Percentiles rank a stretch among this genome's conserved stretches.
Conservation (phyloP, 208 protist species). For the Leishmania martiniquensis region DNA sequence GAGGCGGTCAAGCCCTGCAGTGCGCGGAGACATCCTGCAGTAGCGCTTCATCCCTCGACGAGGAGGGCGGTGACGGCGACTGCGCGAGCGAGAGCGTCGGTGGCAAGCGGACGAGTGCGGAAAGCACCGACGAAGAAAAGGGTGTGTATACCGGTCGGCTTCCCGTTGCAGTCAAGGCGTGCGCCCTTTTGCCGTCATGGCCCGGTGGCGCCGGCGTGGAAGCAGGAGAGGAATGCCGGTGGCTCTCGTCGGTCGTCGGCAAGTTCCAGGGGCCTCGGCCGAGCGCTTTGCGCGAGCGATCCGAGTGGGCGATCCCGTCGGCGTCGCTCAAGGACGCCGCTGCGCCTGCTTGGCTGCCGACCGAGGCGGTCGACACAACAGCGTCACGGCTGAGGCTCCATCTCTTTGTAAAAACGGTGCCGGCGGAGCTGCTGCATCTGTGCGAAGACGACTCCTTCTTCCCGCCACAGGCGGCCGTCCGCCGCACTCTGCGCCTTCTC, state of each 20-base stretch:
- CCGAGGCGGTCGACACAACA: not conserved
- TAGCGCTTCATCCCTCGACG: not conserved
- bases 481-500: constrained; percentile 45
- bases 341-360: not conserved
- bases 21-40: not conserved
- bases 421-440: constrained; percentile 44
- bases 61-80: not conserved
- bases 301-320: constrained; percentile 20
- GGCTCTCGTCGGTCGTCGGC: constrained; percentile 18
- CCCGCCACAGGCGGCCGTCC: constrained; percentile 43
- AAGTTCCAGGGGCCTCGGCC: not conserved
- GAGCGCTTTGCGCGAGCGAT: constrained; percentile 17
- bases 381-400: constrained; percentile 36
- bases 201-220: constrained; percentile 1
- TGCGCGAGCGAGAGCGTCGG: not conserved
- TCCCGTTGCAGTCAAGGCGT: constrained; percentile 28
- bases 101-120: not conserved
- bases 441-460: constrained; percentile 39
- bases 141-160: constrained; percentile 13
- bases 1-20: constrained; percentile 10
- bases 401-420: constrained; percentile 67
- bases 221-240: constrained; percentile 17
- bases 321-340: not conserved
- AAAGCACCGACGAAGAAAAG: not conserved
- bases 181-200: constrained; percentile 13